Conservation (phyloP, 306 rosid genomes). For the Quercus parvula region DNA sequence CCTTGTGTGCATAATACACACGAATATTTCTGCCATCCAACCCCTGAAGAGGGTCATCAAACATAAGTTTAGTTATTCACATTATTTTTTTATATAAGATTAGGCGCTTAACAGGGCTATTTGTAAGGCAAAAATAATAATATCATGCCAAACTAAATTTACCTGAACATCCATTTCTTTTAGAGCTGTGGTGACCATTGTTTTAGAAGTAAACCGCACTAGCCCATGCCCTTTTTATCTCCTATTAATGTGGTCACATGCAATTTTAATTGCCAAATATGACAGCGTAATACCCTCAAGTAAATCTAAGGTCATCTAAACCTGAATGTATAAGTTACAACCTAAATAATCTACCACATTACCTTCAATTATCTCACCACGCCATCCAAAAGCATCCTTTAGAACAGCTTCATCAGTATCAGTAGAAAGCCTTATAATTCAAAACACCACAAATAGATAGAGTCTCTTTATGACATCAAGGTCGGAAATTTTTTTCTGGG, state of each 20-base stretch:
- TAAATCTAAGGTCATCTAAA: no score
- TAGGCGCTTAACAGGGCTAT: not conserved
- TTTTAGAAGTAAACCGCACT: no score
- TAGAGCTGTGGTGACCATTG: no score
- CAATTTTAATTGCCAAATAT: slow-evolving; percentile 42
- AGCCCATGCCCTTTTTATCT: slow-evolving; percentile 55
- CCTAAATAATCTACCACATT: no score
- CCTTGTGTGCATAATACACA: slow-evolving; percentile 42
- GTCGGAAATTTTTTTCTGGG: no score
- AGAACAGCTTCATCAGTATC: slow-evolving; percentile 65
- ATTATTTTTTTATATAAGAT: not conserved
- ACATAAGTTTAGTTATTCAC: not conserved
- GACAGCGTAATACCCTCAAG: not conserved
- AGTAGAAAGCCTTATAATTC: slow-evolving; percentile 48
- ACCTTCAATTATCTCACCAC: slow-evolving; percentile 38
- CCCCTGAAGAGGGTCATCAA: slow-evolving; percentile 29
- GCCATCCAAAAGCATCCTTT: slow-evolving; percentile 47
- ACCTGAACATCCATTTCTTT: no score
- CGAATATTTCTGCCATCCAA: slow-evolving; percentile 58
- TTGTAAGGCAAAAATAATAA: not conserved
- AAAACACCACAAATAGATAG: not conserved
- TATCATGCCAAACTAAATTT: not conserved
- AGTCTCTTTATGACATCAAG: no score
- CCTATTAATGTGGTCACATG: slow-evolving; percentile 56
- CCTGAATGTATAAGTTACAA: no score